Conservation (phyloP, 2,329 filamentous ascomycete species). For the Monosporascus sp. region DNA sequence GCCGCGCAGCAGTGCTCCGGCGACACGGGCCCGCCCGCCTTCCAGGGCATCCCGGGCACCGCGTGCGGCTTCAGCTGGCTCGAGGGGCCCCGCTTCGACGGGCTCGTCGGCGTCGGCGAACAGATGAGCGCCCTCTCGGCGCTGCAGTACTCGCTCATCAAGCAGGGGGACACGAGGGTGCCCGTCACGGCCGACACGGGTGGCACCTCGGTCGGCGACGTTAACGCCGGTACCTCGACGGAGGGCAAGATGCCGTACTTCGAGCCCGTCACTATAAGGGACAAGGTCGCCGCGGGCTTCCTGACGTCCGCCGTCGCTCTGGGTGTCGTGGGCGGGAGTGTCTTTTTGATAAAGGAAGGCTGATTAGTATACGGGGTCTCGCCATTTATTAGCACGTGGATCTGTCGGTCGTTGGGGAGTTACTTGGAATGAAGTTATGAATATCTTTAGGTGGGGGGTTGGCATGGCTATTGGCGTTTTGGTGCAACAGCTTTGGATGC, state of each 20-base stretch:
- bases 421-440: too few species aligned
- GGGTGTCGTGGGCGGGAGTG: constrained; percentile 43
- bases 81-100: constrained; percentile 47
- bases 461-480: too few species aligned
- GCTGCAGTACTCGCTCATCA: constrained; percentile 54
- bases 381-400: too few species aligned
- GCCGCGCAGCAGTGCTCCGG: constrained; percentile 49
- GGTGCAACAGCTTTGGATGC: too few species aligned
- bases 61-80: constrained; percentile 67
- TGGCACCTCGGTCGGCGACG: constrained; percentile 52
- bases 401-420: too few species aligned
- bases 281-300: constrained; percentile 51
- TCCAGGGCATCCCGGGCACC: constrained; percentile 48
- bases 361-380: too few species aligned
- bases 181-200: constrained; percentile 51
- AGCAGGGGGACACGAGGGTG: constrained; percentile 22
- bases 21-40: constrained; percentile 31
- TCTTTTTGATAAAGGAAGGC: constrained; percentile 39
- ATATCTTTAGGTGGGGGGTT: too few species aligned
- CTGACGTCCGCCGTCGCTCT: constrained; percentile 45
- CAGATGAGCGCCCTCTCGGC: constrained; percentile 64
- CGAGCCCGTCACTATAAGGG: constrained; percentile 40
- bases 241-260: constrained; percentile 19
- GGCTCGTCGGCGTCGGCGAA: constrained; percentile 57
- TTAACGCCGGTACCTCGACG: constrained; percentile 35